A percentile compares a stretch with the other conserved stretches of the same genome.
Conservation (phyloP, 306 rosid genomes). For the Medicago ruthenica region DNA sequence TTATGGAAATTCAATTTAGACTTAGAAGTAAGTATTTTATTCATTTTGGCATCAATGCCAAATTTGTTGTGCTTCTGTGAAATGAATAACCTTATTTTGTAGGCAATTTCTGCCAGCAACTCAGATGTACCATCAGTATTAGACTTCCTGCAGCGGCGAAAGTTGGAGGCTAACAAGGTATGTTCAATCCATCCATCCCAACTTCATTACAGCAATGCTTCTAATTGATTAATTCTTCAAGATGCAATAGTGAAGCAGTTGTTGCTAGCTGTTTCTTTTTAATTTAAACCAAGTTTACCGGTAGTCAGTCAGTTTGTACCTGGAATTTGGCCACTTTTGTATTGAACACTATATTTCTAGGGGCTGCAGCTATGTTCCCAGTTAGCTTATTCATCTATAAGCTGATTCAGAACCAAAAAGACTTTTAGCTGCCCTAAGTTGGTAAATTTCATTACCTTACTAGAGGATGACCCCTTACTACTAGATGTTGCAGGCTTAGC, state of each 20-base stretch:
- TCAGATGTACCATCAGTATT: conserved; percentile 90
- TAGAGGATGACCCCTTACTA: conserved; percentile 17
- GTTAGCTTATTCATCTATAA: conserved; percentile 24
- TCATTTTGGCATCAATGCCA: conserved; percentile 30
- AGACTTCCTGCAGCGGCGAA: conserved; percentile 97
- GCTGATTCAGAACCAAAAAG: conserved; percentile 33
- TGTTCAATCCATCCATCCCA: conserved; percentile 10
- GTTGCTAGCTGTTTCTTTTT: conserved; percentile 29
- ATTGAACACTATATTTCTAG: neutral
- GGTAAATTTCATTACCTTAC: conserved; percentile 20
- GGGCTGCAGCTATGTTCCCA: conserved; percentile 21
- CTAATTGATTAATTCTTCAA: conserved; percentile 33
- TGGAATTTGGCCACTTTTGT: conserved; percentile 24
- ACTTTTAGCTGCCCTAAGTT: conserved; percentile 21
- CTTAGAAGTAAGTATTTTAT: conserved; percentile 68
- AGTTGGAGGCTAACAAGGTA: conserved; percentile 84
- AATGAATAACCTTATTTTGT: conserved; percentile 41
- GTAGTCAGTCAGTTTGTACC: conserved; percentile 30
- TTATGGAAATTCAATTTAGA: conserved; percentile 91
- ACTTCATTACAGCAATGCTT: conserved; percentile 26
- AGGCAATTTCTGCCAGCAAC: conserved; percentile 97
- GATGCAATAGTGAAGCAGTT: conserved; percentile 35
- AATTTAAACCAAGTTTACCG: conserved; percentile 21
- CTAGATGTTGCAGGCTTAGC: conserved; percentile 29
- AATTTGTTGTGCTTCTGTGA: conserved; percentile 30